Base-by-base conservation (phyloP, 169 alveolate species). In the Plasmodium inui region DNA sequence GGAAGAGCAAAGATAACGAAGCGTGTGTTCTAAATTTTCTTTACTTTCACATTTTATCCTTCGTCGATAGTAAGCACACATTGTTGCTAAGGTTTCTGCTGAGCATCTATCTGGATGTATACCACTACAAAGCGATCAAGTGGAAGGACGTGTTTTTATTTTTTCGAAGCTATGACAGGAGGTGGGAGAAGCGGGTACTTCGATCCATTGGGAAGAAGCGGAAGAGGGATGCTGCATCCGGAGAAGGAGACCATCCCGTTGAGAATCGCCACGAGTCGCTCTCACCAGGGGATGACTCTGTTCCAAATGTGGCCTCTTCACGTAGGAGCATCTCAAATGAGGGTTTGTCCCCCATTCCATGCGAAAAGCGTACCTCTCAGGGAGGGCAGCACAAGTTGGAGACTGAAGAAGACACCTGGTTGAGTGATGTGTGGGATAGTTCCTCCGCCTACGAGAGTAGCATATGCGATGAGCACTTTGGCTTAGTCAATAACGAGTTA, bases 101-200 rank as follows among this genome's bases (percentile, higher is more conserved):
- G 10, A 74, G 86, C 46, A 30, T 86, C 1, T 86, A 74, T 67
- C 7, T 86, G 44, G 93, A 86, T 55, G 44, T 86, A 6, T 70
- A 46, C n/a, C n/a, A 74, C 2, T 50, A 86, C 70, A 44, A 50
- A 10, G 9, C 1, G 26, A 53, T 86, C 3, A 86, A 86, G 57
- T 74, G 84, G 85, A 50, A 39, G 70, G 93, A 86, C 12, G 22
- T 86, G 9, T 86, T 86, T 46, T 57, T 86, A 53, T 86, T 86
- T 86, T 86, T 86, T 76, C 78, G 85, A 86, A 44, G 61, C 39
- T 86, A 53, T 8, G 19, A 30, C 26, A 73, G 37, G 22, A 44
- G 17, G 67, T 17, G 41, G 46, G 39, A 86, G 70, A 50, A 34
- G 44, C 57, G 32, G 3, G 55, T 84, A 30, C 41, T 70, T 74